phyloP scores from a whole-genome alignment of 2,329 filamentous ascomycete genomes.

The Grosmannia huntii region DNA sequence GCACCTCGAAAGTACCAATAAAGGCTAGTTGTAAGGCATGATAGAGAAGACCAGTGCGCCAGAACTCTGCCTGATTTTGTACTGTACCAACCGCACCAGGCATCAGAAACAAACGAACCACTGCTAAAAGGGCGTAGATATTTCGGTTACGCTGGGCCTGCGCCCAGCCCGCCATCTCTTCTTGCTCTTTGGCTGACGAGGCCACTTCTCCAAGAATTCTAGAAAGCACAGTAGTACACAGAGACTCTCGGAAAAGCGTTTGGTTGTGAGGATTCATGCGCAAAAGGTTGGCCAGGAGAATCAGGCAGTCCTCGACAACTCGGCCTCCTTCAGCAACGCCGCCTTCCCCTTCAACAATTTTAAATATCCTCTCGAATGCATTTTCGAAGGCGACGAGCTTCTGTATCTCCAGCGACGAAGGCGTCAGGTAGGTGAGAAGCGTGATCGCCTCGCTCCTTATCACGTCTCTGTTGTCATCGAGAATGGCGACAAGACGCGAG shows the following conservation, averaged over 20 bases:
- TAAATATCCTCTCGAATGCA: slow-evolving; percentile 78
- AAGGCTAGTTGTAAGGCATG: slow-evolving; percentile 77
- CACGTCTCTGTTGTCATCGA: slow-evolving; percentile 78
- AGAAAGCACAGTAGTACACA: slow-evolving; percentile 61
- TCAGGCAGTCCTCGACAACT: slow-evolving; percentile 84
- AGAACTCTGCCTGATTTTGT: slow-evolving; percentile 77
- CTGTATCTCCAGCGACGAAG: slow-evolving; percentile 75
- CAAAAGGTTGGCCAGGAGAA: slow-evolving; percentile 78
- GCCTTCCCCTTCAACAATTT: slow-evolving; percentile 70
- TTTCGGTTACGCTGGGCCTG: slow-evolving; percentile 76
- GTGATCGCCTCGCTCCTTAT: slow-evolving; percentile 77
- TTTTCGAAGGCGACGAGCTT: slow-evolving; percentile 94
- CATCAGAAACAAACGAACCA: slow-evolving; percentile 75
- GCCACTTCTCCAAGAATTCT: slow-evolving; percentile 48
- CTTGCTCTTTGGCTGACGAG: slow-evolving; percentile 21
- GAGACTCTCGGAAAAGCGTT: slow-evolving; percentile 83
- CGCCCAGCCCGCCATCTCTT: slow-evolving; percentile 59
- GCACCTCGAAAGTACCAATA: slow-evolving; percentile 54
- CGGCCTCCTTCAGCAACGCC: slow-evolving; percentile 71
- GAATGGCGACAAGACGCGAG: slow-evolving; percentile 66
- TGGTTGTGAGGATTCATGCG: slow-evolving; percentile 85
- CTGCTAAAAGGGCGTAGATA: slow-evolving; percentile 75
- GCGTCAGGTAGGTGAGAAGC: slow-evolving; percentile 80
- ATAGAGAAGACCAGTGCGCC: slow-evolving; percentile 67
- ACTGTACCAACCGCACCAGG: slow-evolving; percentile 67